phyloP scores from a whole-genome alignment of 495 filamentous ascomycete genomes.

The Arthonia radiata region DNA sequence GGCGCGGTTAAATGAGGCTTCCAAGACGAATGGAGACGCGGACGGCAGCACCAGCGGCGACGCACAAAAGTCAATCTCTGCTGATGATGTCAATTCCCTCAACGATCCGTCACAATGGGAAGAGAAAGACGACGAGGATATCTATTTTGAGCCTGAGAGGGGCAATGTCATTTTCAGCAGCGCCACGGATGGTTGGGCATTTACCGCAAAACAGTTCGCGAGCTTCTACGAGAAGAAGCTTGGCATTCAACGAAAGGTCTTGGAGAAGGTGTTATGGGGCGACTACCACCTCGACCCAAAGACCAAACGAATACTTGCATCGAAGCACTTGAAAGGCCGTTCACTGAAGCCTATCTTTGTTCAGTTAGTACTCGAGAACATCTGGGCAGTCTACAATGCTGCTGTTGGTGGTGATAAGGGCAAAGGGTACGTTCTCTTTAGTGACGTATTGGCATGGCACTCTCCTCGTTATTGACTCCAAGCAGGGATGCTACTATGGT shows the following conservation, averaged over 20 bases:
- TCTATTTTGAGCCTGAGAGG: slow-evolving; percentile 95
- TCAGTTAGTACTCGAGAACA: slow-evolving; percentile 80
- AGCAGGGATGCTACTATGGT: slow-evolving; percentile 60
- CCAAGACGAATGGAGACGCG: slow-evolving; percentile 21
- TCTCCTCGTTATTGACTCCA: slow-evolving; percentile 6
- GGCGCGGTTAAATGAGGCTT: slow-evolving; percentile 33
- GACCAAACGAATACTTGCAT: slow-evolving; percentile 72
- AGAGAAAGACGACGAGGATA: slow-evolving; percentile 84
- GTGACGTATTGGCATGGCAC: slow-evolving; percentile 11
- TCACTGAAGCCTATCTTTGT: slow-evolving; percentile 93
- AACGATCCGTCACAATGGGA: slow-evolving; percentile 31
- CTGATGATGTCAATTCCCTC: slow-evolving; percentile 16
- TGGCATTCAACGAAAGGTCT: slow-evolving; percentile 67
- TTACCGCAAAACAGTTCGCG: slow-evolving; percentile 86
- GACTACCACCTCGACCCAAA: slow-evolving; percentile 95
- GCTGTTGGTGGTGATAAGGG: slow-evolving; percentile 58
- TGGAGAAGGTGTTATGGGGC: slow-evolving; percentile 94
- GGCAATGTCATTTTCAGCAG: slow-evolving; percentile 98
- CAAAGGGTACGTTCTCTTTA: slow-evolving; percentile 37
- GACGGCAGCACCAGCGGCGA: slow-evolving; percentile 16
- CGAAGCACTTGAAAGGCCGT: slow-evolving; percentile 82
- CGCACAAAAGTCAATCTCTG: slow-evolving; percentile 7
- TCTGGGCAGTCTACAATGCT: slow-evolving; percentile 92
- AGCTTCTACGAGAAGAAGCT: slow-evolving; percentile 88
- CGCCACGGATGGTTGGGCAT: slow-evolving; percentile 94